Percentiles rank a stretch among this genome's conserved stretches.
Evolutionary conservation across 2,329 filamentous ascomycete species (phyloP).

Genomic region (Colletotrichum nymphaeae): DNA sequence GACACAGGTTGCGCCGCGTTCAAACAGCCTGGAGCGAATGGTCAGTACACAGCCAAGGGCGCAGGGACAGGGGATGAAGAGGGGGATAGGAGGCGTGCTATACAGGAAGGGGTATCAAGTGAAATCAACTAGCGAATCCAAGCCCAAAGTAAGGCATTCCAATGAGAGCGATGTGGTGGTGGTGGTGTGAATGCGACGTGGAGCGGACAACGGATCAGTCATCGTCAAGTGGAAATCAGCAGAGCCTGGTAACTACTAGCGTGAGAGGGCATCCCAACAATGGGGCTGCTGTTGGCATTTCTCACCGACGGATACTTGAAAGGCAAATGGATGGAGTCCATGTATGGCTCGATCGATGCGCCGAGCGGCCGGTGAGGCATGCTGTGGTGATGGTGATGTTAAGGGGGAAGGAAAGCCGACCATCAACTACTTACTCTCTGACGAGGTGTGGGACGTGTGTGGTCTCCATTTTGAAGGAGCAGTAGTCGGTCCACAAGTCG

Average conservation of each 20-base stretch:
- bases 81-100: slow-evolving; percentile 61
- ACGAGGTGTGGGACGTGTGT: slow-evolving; percentile 94
- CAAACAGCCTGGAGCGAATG: slow-evolving; percentile 79
- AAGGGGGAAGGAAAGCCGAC: slow-evolving; percentile 73
- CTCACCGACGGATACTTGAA: slow-evolving; percentile 71
- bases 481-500: slow-evolving; percentile 97
- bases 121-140: slow-evolving; percentile 63
- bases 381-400: slow-evolving; percentile 64
- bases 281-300: slow-evolving; percentile 72
- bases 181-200: slow-evolving; percentile 50
- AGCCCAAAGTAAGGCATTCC: slow-evolving; percentile 57
- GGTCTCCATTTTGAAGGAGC: slow-evolving; percentile 97
- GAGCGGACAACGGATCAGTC: slow-evolving; percentile 54
- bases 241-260: slow-evolving; percentile 70
- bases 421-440: slow-evolving; percentile 95
- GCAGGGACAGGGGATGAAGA: slow-evolving; percentile 41
- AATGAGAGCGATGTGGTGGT: slow-evolving; percentile 43
- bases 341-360: slow-evolving; percentile 48
- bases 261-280: slow-evolving; percentile 73
- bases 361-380: slow-evolving; percentile 51
- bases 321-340: slow-evolving; percentile 48
- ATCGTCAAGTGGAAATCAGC: slow-evolving; percentile 56
- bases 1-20: slow-evolving; percentile 85
- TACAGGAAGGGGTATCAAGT: slow-evolving; percentile 67
- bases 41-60: slow-evolving; percentile 42